A percentile compares a stretch with the other conserved stretches of the same genome.
phyloP scores from a whole-genome alignment of 352 stramenopile genomes.

The Globisporangium megalacanthum region DNA sequence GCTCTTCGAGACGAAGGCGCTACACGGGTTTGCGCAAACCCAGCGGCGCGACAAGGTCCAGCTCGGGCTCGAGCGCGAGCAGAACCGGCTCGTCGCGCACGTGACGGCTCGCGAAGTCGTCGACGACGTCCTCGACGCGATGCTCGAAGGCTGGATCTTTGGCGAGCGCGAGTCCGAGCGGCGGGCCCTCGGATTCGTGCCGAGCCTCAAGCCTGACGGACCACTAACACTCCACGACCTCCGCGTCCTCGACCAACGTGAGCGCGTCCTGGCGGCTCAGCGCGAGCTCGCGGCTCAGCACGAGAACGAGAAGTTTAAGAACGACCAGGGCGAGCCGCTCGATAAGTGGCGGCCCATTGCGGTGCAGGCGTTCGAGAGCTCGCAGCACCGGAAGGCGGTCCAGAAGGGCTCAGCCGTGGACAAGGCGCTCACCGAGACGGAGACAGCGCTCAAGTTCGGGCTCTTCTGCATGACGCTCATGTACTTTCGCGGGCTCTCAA shows the following conservation, averaged over 20 bases:
- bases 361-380: slow-evolving; percentile 45
- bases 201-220: slow-evolving; percentile 80
- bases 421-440: slow-evolving; percentile 75
- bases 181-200: slow-evolving; percentile 70
- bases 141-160: slow-evolving; percentile 97
- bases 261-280: slow-evolving; percentile 28
- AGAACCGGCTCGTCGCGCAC: slow-evolving; percentile 80
- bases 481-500: slow-evolving; percentile 92
- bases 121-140: slow-evolving; percentile 92
- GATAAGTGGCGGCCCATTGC: slow-evolving; percentile 80
- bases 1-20: slow-evolving; percentile 85
- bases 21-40: slow-evolving; percentile 89
- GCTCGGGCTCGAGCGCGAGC: slow-evolving; percentile 78
- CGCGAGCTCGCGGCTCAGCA: slow-evolving; percentile 22
- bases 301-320: slow-evolving; percentile 11
- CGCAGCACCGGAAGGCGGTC: slow-evolving; percentile 53
- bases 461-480: slow-evolving; percentile 95
- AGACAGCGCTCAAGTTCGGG: slow-evolving; percentile 93
- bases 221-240: slow-evolving; percentile 68
- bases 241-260: slow-evolving; percentile 48
- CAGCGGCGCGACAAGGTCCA: slow-evolving; percentile 79
- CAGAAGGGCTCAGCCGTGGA: slow-evolving; percentile 60
- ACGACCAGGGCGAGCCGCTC: slow-evolving; percentile 40
- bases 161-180: slow-evolving; percentile 86
- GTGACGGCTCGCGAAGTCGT: slow-evolving; percentile 87